Evolutionary conservation across 352 stramenopile genomes (phyloP), one percentile per base, ranked within the genome.

Genomic region (Phytophthora syringae): DNA sequence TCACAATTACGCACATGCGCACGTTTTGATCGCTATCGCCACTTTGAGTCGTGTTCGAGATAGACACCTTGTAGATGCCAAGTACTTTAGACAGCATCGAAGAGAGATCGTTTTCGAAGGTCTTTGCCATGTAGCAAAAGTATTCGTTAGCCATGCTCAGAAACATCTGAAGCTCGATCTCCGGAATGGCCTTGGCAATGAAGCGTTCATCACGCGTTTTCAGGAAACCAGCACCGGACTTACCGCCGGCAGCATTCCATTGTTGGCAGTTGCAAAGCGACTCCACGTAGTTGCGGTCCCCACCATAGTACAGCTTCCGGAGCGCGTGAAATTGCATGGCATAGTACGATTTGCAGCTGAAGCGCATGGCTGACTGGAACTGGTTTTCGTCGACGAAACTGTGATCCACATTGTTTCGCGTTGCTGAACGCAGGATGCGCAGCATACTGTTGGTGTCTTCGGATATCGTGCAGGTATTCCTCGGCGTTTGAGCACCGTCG

Each of bases 101-200:
- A 11, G 86, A 93, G 43, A 94, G 28, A 45, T 93, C 88, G 58
- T 94, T 82, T 50, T 96, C 84, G 30, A 96, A 93, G 7, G 85
- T 92, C 57, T 93, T 94, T 2, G 86, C 88, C 83, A 96, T 92
- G 71, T 96, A 95, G 52, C 81, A 79, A 54, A 96, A 96, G 59
- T 96, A 96, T 53, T 94, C 88, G 67, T 92, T 93, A 44, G 86
- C 86, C 85, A 95, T 93, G 45, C 86, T 94, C 58, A 96, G 60
- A 52, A 96, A 96, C 88, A 96, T 95, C 47, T 94, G 85, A 15
- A 96, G 60, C 47, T 96, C 86, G 25, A 93, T 95, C 51, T 92
- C 79, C 1, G 88, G 86, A 45, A 96, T 94, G 1, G 83, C 88
- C 52, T 96, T 96, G 2, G 86, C 85, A 32, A 96, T 93, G 40